Evolutionary conservation across 495 filamentous ascomycete genomes (phyloP), one percentile per base, ranked within the genome.

Genomic region (Collariella sp.): DNA sequence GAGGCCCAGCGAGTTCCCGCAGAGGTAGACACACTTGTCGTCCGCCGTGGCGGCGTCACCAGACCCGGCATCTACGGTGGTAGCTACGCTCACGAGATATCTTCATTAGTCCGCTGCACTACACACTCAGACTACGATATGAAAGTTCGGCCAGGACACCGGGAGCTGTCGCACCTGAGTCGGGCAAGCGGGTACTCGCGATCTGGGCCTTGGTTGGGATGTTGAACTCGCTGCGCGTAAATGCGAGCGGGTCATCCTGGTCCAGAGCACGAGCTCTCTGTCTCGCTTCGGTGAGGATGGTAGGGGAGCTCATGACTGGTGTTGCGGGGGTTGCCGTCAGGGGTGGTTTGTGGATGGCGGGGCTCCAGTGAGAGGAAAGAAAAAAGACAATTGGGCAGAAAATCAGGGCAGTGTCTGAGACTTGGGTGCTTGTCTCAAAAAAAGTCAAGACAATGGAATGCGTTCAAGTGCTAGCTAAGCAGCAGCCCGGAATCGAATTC

Each of bases 1-100:
- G 31, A 94, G 77, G 39, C 93, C 93, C 10, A 98, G 78, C 5
- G 93, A 98, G 72, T 98, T 96, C n/a, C 93, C 93, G 63, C 91
- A 96, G 39, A 98, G 78, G 67, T 98, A 98, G 62, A 89, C 85
- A 68, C 81, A 86, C 36, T 64, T 64, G 41, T 76, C 9, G n/a
- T n/a, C n/a, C n/a, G n/a, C 67, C 26, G 60, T 53, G 39, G 34
- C 56, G 19, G 57, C 52, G 18, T 51, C 46, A 18, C n/a, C 39
- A 45, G 31, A 39, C 11, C 16, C 20, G 20, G 45, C 5, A 19
- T 22, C 42, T 23, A 15, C 13, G 29, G 46, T n/a, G n/a, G n/a
- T 47, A 29, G 46, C 35, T 55, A 20, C 7, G 19, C 11, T 38
- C 38, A 36, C 26, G 9, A 29, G 34, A 35, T 15, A 23, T 16